Evolutionary conservation across 768 basidiomycete species (phyloP), one percentile per base, ranked within the genome.

Genomic region (Termitomyces sp.): DNA sequence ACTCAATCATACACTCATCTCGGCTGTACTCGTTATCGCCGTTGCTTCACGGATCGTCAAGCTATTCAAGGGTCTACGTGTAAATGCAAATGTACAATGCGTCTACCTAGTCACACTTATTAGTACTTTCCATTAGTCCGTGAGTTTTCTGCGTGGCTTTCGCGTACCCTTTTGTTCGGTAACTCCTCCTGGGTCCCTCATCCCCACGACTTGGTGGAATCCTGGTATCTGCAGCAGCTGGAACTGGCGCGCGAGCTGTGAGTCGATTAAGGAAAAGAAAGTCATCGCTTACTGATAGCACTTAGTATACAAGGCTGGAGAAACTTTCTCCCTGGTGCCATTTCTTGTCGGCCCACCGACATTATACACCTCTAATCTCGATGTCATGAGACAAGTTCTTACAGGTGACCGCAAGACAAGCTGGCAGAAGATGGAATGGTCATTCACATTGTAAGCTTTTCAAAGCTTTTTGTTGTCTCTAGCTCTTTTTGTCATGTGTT

Each of bases 291-390:
- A 12, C 35, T 38, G 8, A 28, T 3, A 56, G 28, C 6, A 16
- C 7, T 12, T 28, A 77, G 75, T 75, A 4, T 77, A 78, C 58
- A 68, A 70, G 43, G 59, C 63, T 14, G 69, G 58, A 30, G 78
- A 81, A 49, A 76, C 61, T 26, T 64, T 79, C n/a, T 75, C 77
- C 2, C 57, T 79, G 6, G 70, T 78, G 0, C 71, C 78, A 0
- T 75, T 74, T 52, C 20, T 81, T 0, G 38, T 63, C 0, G 79
- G 79, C 0, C 56, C 53, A 1, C 68, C 77, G 1, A 63, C 65
- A 1, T 63, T 81, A 20, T 78, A 75, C 60, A 78, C 78, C 0
- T 71, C 76, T 18, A 81, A 79, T 61, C 58, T 82, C n/a, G 78
- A 81, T 30, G 74, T 81, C 5, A 73, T 71, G 26, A 72, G 77